These are phyloP conservation scores for Trichoderma sp. DNA, from an alignment of 2,329 filamentous ascomycete species.

Conservation along the genomic window DNA sequence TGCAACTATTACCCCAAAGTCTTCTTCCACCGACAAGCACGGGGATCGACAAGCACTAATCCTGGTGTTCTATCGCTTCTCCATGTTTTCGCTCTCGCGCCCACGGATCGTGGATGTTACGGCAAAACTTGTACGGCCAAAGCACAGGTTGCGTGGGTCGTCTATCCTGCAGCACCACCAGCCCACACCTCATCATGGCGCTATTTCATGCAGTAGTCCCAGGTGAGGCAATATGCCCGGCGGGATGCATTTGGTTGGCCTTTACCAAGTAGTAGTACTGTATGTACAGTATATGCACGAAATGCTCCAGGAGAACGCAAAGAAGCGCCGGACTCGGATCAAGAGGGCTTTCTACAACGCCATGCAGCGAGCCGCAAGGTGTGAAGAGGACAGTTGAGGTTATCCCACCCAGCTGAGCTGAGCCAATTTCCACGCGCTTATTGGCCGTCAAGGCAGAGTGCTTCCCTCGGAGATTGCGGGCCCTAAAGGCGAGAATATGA, in stretches of 20 bases:
- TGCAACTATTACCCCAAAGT: not conserved
- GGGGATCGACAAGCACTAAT: constrained; percentile 19
- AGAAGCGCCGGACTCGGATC: not conserved
- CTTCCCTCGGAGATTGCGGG: constrained; percentile 6
- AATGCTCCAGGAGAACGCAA: constrained; percentile 12
- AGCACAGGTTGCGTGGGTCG: constrained; percentile 6
- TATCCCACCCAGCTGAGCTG: not conserved
- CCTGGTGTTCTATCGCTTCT: constrained; percentile 15
- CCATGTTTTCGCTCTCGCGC: constrained; percentile 17
- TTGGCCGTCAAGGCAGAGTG: not conserved
- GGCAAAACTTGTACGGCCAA: constrained; percentile 1
- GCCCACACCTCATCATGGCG: constrained; percentile 18
- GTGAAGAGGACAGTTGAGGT: not conserved
- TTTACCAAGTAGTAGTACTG: not conserved
- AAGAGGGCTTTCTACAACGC: not conserved
- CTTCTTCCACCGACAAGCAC: constrained; percentile 13
- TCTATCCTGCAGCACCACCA: constrained; percentile 6
- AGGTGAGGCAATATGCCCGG: constrained; percentile 19
- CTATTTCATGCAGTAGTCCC: constrained; percentile 22
- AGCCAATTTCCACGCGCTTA: constrained; percentile 2
- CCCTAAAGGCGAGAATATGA: constrained; percentile 4
- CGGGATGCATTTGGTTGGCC: not conserved
- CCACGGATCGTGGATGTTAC: constrained; percentile 16
- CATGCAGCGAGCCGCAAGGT: constrained; percentile 1
- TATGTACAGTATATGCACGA: constrained; percentile 8